These are phyloP conservation scores for Penicillium goetzii DNA, from an alignment of 495 filamentous ascomycete species.

Conservation along the genomic window DNA sequence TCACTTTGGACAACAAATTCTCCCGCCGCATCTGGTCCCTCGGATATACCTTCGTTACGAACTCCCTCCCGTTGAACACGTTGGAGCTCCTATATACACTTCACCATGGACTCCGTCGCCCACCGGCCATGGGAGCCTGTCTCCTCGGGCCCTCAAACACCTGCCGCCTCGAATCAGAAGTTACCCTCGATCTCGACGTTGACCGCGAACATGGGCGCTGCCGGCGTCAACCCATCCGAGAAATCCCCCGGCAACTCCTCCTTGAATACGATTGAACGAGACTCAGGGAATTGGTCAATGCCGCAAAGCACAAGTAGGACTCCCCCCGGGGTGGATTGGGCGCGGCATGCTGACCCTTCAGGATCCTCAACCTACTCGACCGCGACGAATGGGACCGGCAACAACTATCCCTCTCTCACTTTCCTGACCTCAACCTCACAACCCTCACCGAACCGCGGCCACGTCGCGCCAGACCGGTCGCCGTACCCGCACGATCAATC, in stretches of 20 bases:
- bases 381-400: slow-evolving; percentile 50
- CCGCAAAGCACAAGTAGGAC: slow-evolving; percentile 55
- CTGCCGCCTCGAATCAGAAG: slow-evolving; percentile 46
- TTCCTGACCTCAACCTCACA: slow-evolving; percentile 54
- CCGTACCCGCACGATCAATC: slow-evolving; percentile 47
- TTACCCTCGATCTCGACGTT: slow-evolving; percentile 54
- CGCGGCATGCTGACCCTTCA: slow-evolving; percentile 39
- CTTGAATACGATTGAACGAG: slow-evolving; percentile 54
- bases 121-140: slow-evolving; percentile 50
- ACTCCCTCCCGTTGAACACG: background rate
- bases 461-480: slow-evolving; percentile 50
- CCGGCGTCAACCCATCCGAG: slow-evolving; percentile 35
- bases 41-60: background rate
- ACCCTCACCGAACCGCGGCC: slow-evolving; percentile 53
- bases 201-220: slow-evolving; percentile 46
- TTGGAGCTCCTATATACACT: slow-evolving; percentile 4
- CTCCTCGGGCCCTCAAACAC: slow-evolving; percentile 43
- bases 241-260: slow-evolving; percentile 51
- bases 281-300: slow-evolving; percentile 57
- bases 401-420: slow-evolving; percentile 52
- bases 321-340: slow-evolving; percentile 12
- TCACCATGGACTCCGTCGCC: slow-evolving; percentile 45
- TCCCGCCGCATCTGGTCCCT: background rate
- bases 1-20: slow-evolving; percentile 18
- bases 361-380: slow-evolving; percentile 61